Evolutionary conservation across 805 yeast species (phyloP).

Genomic region (Kazachstania africana): DNA sequence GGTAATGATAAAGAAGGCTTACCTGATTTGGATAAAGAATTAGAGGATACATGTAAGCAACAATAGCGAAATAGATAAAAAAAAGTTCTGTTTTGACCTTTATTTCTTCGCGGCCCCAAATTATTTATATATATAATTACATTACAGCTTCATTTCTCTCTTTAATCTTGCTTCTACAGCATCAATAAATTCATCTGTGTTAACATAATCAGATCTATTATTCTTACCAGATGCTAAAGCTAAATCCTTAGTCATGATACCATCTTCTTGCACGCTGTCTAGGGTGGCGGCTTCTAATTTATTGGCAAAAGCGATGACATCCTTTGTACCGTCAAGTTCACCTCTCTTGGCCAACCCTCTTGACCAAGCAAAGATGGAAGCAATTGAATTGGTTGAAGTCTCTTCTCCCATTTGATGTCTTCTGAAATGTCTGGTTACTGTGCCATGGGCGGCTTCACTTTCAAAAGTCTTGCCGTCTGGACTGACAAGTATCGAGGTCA

Average conservation of each 20-base stretch:
- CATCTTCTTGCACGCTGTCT: conserved; percentile 62
- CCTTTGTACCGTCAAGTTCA: conserved; percentile 59
- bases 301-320: conserved; percentile 55
- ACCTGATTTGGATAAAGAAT: conserved; percentile 18
- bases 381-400: conserved; percentile 77
- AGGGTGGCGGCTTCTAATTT: conserved; percentile 54
- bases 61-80: conserved; percentile 9
- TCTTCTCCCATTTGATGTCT: conserved; percentile 72
- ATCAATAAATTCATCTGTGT: conserved; percentile 65
- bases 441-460: conserved; percentile 81
- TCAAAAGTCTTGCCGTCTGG: conserved; percentile 83
- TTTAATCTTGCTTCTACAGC: conserved; percentile 58
- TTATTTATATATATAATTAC: neutral
- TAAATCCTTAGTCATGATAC: conserved; percentile 73
- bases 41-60: conserved; percentile 22
- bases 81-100: no score
- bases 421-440: conserved; percentile 79
- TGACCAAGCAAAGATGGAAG: conserved; percentile 81
- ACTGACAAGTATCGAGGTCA: conserved; percentile 74
- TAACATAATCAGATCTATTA: conserved; percentile 51
- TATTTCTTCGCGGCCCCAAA: no score
- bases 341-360: conserved; percentile 78
- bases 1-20: conserved; percentile 9
- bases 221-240: conserved; percentile 60
- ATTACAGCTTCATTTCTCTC: conserved; percentile 5